phyloP scores from a whole-genome alignment of 2,329 filamentous ascomycete genomes.

The Scedosporium minutisporum region DNA sequence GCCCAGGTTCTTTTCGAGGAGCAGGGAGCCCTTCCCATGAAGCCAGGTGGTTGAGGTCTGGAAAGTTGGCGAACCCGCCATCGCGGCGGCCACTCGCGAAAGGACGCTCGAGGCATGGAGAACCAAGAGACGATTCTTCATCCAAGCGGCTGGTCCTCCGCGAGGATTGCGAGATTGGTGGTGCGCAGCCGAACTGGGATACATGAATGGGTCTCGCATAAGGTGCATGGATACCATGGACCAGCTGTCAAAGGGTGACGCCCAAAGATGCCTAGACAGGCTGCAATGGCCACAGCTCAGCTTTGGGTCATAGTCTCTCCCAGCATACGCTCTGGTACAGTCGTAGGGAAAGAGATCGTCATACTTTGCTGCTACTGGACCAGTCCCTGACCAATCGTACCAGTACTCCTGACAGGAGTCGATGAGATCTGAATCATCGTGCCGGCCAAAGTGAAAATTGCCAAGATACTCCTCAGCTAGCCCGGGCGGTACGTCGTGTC shows the following conservation, averaged over 20 bases:
- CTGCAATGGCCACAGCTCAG: constrained; percentile 27
- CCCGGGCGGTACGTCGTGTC: constrained; percentile 28
- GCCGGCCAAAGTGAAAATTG: constrained; percentile 25
- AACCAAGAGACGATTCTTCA: constrained; percentile 23
- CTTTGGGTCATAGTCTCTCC: background rate
- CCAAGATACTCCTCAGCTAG: constrained; percentile 33
- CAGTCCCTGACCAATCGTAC: constrained; percentile 31
- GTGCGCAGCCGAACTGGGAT: constrained; percentile 14
- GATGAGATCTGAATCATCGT: constrained; percentile 31
- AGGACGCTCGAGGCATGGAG: constrained; percentile 23
- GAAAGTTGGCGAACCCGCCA: constrained; percentile 21
- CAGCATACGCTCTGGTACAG: constrained; percentile 32
- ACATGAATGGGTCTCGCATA: constrained; percentile 22
- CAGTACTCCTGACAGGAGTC: constrained; percentile 35
- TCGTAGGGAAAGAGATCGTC: constrained; percentile 32
- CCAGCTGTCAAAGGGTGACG: constrained; percentile 34
- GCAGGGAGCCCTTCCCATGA: constrained; percentile 14
- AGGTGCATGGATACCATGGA: constrained; percentile 30
- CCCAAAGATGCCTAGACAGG: constrained; percentile 33
- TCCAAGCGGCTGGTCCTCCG: constrained; percentile 18
- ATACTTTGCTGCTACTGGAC: constrained; percentile 19
- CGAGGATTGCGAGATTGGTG: background rate
- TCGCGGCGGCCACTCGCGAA: constrained; percentile 22
- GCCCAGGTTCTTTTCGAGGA: constrained; percentile 10
- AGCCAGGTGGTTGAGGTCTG: constrained; percentile 23